These are phyloP conservation scores for Bipolaris victoriae DNA, from an alignment of 2,329 filamentous ascomycete species.

Conservation along the genomic window DNA sequence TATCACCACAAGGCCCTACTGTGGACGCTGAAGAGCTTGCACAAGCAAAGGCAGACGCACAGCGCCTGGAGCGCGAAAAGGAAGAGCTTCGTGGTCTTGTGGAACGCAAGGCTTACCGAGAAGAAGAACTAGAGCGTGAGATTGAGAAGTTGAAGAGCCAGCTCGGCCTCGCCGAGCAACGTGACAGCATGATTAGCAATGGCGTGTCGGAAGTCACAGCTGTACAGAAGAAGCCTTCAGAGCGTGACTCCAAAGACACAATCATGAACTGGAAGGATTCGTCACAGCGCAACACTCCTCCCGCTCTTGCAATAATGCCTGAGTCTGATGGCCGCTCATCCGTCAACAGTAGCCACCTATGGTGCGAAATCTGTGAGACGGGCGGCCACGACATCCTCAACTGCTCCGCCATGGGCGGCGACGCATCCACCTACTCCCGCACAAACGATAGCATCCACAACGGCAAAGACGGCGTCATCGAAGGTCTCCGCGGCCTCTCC, in stretches of 20 bases:
- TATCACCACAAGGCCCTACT: constrained; percentile 36
- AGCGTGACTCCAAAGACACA: constrained; percentile 70
- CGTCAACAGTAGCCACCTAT: constrained; percentile 74
- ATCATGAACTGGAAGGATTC: constrained; percentile 62
- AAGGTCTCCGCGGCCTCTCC: constrained; percentile 43
- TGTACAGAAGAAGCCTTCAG: constrained; percentile 59
- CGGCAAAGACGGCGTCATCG: constrained; percentile 42
- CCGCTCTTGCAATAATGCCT: constrained; percentile 67
- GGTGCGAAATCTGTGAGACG: constrained; percentile 96
- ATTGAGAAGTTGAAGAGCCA: constrained; percentile 64
- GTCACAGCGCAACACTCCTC: constrained; percentile 45
- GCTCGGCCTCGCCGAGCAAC: constrained; percentile 52
- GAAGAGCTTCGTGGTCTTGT: constrained; percentile 75
- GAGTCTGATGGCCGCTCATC: constrained; percentile 66
- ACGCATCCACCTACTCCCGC: constrained; percentile 45
- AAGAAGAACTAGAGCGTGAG: constrained; percentile 87
- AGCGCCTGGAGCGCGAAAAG: constrained; percentile 80
- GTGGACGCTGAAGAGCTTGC: constrained; percentile 56
- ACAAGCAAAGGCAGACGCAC: constrained; percentile 64
- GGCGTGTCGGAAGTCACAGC: constrained; percentile 57
- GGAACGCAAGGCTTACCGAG: constrained; percentile 73
- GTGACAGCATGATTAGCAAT: constrained; percentile 62
- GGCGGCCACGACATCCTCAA: constrained; percentile 91
- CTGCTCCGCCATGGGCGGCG: constrained; percentile 83
- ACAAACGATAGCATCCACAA: constrained; percentile 29